Conservation (phyloP, 2,329 filamentous ascomycete genomes). For the Claviceps humidiphila region DNA sequence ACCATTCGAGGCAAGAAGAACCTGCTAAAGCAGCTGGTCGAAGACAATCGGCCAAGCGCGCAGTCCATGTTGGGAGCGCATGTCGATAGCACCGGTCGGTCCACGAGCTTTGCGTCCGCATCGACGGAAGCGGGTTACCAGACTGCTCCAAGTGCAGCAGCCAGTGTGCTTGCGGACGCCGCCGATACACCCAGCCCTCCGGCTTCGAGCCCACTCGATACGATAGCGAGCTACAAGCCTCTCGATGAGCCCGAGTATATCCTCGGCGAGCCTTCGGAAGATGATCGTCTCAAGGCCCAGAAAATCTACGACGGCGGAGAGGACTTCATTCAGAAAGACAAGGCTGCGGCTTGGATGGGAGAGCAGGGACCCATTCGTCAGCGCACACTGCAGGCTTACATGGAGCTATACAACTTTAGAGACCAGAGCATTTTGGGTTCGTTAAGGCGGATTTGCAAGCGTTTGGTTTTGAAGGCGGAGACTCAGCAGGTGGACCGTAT, state of each 20-base stretch:
- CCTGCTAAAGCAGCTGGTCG: slow-evolving; percentile 10
- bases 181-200: slow-evolving; percentile 26
- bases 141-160: slow-evolving; percentile 28
- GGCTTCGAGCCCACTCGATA: slow-evolving; percentile 17
- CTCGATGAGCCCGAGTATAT: slow-evolving; percentile 46
- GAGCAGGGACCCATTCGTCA: slow-evolving; percentile 51
- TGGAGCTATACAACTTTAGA: slow-evolving; percentile 81
- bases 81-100: slow-evolving; percentile 23
- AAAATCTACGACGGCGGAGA: slow-evolving; percentile 78
- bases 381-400: slow-evolving; percentile 60
- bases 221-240: slow-evolving; percentile 23
- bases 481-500: slow-evolving; percentile 96
- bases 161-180: slow-evolving; percentile 31
- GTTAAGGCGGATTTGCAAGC: slow-evolving; percentile 67
- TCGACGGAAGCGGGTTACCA: slow-evolving; percentile 27
- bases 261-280: slow-evolving; percentile 46
- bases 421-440: slow-evolving; percentile 68
- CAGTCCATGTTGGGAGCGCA: slow-evolving; percentile 26
- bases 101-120: slow-evolving; percentile 20
- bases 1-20: slow-evolving; percentile 17
- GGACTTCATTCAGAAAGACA: slow-evolving; percentile 63
- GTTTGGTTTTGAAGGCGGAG: slow-evolving; percentile 75
- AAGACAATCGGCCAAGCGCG: slow-evolving; percentile 14
- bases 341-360: slow-evolving; percentile 80
- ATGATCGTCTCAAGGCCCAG: slow-evolving; percentile 65